Percentiles rank a stretch among this genome's conserved stretches.
These are phyloP conservation scores for Pleoardoris graminearum DNA, from an alignment of 2,329 filamentous ascomycete species.

Conservation along the genomic window DNA sequence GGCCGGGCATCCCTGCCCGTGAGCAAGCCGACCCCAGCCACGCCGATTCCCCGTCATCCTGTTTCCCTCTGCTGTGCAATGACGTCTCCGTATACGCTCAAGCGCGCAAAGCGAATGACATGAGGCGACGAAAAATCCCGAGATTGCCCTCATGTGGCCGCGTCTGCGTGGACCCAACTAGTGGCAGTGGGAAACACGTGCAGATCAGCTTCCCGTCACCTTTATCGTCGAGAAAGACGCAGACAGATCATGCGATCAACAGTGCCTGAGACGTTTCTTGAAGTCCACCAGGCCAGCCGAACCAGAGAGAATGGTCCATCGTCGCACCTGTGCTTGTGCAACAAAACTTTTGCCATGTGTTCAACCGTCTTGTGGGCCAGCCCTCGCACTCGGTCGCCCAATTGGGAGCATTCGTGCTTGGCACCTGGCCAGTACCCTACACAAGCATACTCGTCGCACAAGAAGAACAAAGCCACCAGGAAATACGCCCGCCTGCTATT, in stretches of 20 bases:
- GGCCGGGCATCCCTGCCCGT: neutral
- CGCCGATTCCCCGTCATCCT: slow-evolving; percentile 1
- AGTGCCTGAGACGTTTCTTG: too few species aligned
- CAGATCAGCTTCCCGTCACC: too few species aligned
- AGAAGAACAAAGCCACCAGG: neutral
- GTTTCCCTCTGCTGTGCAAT: slow-evolving; percentile 17
- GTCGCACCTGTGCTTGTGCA: too few species aligned
- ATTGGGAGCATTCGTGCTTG: slow-evolving; percentile 27
- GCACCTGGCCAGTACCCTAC: slow-evolving; percentile 9
- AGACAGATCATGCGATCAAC: too few species aligned
- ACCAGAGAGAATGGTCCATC: too few species aligned
- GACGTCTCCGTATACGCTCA: too few species aligned
- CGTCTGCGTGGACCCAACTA: neutral
- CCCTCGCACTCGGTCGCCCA: slow-evolving; percentile 29
- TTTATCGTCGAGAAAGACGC: too few species aligned
- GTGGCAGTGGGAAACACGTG: neutral
- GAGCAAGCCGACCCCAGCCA: slow-evolving; percentile 6
- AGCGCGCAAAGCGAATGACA: slow-evolving; percentile 7
- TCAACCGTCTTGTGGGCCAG: too few species aligned
- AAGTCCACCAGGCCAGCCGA: too few species aligned
- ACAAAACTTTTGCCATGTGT: too few species aligned
- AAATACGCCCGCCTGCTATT: neutral
- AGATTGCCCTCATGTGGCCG: slow-evolving; percentile 21
- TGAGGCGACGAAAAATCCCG: slow-evolving; percentile 17
- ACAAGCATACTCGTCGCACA: neutral